phyloP scores from a whole-genome alignment of 768 basidiomycete genomes.

The Termitomyces sp. region DNA sequence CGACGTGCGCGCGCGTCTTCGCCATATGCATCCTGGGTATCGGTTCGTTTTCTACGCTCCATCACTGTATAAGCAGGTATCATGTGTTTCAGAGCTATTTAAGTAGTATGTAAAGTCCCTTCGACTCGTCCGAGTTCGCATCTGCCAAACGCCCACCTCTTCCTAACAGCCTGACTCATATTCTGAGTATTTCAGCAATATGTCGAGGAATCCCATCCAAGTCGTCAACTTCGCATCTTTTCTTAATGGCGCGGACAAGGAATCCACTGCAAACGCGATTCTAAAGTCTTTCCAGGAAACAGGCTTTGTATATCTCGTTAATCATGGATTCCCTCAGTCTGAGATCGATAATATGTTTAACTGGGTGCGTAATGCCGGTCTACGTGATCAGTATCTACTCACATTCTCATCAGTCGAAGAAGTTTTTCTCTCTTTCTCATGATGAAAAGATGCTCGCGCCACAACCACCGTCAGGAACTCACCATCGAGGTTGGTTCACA shows the following conservation, averaged over 20 bases:
- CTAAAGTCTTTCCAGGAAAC: constrained; percentile 42
- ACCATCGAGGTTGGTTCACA: constrained; percentile 43
- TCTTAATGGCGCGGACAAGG: constrained; percentile 36
- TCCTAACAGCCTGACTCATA: no score
- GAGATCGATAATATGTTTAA: constrained; percentile 40
- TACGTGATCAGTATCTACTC: not conserved
- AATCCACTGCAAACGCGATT: constrained; percentile 39
- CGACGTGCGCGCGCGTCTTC: no score
- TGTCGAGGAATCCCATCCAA: constrained; percentile 18
- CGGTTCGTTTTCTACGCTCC: no score
- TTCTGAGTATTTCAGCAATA: not conserved
- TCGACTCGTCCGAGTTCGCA: no score
- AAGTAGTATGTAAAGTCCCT: no score
- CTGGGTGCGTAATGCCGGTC: constrained; percentile 29
- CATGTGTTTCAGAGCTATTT: no score
- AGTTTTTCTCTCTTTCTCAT: constrained; percentile 36
- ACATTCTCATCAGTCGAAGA: constrained; percentile 30
- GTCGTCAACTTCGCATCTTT: constrained; percentile 45
- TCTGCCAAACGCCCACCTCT: no score
- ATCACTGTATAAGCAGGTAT: no score
- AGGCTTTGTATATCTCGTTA: constrained; percentile 49
- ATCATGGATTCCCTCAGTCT: constrained; percentile 38
- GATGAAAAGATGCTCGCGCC: constrained; percentile 44
- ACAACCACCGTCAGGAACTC: constrained; percentile 42
- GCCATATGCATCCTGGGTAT: no score